Base-by-base conservation (phyloP, 805 yeast species). In the baker's yeast (Saccharomyces cerevisiae) region DNA sequence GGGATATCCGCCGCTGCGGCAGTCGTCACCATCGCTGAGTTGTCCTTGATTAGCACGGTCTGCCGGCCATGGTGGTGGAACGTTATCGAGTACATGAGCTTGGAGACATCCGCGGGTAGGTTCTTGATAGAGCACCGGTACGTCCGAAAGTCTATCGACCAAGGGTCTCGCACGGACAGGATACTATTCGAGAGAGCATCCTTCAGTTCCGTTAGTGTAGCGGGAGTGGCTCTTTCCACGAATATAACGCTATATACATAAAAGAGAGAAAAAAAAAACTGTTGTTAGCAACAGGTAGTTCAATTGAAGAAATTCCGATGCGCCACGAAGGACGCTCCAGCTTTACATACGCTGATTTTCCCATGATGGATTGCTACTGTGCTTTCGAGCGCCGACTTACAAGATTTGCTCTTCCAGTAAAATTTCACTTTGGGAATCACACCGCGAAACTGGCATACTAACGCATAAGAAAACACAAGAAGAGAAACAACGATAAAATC, bases 111-210 rank as follows among this genome's bases (percentile, higher is more conserved):
- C 8, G 53, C 47, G 1, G 57, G 56, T n/a, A 59, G 48, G 49
- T 61, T 60, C 57, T 62, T 65, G 27, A 64, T 59, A 24, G 58
- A 54, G 31, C 61, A 57, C 41, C 72, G 50, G 51, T 64, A 69
- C 2, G 70, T 63, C 46, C 60, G 60, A 49, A 69, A 62, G 36
- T 69, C 72, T 5, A 69, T 51, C 2, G 68, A 58, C 71, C 72
- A 69, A 4, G 63, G 59, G 6, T 65, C 69, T 27, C 59, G 55
- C 17, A 63, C 54, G 0, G 64, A 56, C 17, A 62, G 47, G 4
- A 67, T 46, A 9, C 56, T 61, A 48, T 61, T 62, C 1, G 70
- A 59, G 9, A 68, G 55, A 4, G 59, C 57, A 61, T 69, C 72
- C 48, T 64, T 66, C 32, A 69, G 63, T 22, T 61, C 67, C 1